A percentile compares a stretch with the other conserved stretches of the same genome.
Conservation (phyloP, 805 yeast species). For the Yamadazyma akitaensis region DNA sequence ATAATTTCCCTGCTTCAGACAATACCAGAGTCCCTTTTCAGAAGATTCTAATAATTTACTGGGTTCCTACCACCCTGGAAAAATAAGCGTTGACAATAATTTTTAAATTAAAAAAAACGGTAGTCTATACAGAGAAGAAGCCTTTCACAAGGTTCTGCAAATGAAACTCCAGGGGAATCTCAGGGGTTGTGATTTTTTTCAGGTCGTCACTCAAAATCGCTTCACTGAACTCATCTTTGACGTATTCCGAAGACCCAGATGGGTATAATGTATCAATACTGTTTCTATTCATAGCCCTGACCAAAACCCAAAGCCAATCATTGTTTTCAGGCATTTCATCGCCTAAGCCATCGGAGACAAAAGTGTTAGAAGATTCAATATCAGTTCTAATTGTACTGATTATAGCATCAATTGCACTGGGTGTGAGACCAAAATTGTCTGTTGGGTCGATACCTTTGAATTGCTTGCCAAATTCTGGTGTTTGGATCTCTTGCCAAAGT, state of each 20-base stretch:
- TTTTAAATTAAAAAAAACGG: neutral
- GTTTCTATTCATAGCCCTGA: constrained; percentile 9
- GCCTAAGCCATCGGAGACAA: neutral
- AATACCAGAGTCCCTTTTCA: too few relatives aligned
- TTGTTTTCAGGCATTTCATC: constrained; percentile 4
- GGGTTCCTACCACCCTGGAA: too few relatives aligned
- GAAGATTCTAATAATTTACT: too few relatives aligned
- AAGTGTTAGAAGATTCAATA: neutral
- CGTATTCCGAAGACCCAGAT: too few relatives aligned
- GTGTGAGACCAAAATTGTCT: constrained; percentile 6
- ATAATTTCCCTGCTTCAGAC: too few relatives aligned
- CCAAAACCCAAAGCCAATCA: constrained; percentile 12
- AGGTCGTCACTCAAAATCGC: too few relatives aligned
- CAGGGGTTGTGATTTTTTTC: too few relatives aligned
- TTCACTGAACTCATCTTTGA: too few relatives aligned
- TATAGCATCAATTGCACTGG: neutral
- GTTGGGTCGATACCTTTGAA: neutral
- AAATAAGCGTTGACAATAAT: too few relatives aligned
- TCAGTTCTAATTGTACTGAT: neutral
- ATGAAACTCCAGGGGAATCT: neutral
- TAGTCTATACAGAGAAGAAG: neutral
- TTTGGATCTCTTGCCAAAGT: constrained; percentile 30
- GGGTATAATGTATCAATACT: neutral
- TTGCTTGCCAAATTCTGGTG: neutral
- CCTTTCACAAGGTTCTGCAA: too few relatives aligned